Evolutionary conservation across 208 protist genomes (phyloP), one percentile per base, ranked within the genome.

Genomic region (Trypanosoma boissoni): DNA sequence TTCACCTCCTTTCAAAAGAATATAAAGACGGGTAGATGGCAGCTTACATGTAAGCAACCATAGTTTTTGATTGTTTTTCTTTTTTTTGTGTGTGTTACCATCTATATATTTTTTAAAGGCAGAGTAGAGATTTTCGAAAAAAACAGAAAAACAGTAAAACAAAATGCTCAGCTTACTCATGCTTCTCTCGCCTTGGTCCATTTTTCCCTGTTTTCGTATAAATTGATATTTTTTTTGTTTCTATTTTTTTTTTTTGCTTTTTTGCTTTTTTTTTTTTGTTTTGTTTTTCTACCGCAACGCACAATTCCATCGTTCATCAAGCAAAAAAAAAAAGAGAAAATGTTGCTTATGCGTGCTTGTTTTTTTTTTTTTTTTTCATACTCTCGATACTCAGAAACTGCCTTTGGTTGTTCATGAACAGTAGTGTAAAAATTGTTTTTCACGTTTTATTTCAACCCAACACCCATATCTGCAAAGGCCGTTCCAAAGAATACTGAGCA

Each of bases 261-360:
- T n/a, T n/a, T n/a, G n/a, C 18, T 48, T 24, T 48, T 48, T 23
- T 24, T 48, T 23, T 48, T 48, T 48, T 20, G 9, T 9, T 23
- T 23, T 48, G 21, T 48, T 16, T 48, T 16, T 6, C 42, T 48
- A n/a, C 14, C 9, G 27, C 1, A n/a, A 45, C n/a, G 8, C 4
- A 45, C 8, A 4, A n/a, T n/a, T n/a, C n/a, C n/a, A n/a, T n/a
- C n/a, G n/a, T n/a, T n/a, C n/a, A n/a, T n/a, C n/a, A n/a, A n/a
- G 31, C 6, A 52, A 52, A 7, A 27, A 42, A 58, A 45, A 45
- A 45, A 31, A 45, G 26, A 45, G 14, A 60, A 50, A 50, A 50
- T 12, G 3, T n/a, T 46, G 6, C 12, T 39, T 39, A 6, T 39
- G 34, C 12, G 6, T 39, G 8, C 12, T 39, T 39, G 8, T 6